phyloP scores from a whole-genome alignment of 495 filamentous ascomycete species.

The Amniculicola lignicola region DNA sequence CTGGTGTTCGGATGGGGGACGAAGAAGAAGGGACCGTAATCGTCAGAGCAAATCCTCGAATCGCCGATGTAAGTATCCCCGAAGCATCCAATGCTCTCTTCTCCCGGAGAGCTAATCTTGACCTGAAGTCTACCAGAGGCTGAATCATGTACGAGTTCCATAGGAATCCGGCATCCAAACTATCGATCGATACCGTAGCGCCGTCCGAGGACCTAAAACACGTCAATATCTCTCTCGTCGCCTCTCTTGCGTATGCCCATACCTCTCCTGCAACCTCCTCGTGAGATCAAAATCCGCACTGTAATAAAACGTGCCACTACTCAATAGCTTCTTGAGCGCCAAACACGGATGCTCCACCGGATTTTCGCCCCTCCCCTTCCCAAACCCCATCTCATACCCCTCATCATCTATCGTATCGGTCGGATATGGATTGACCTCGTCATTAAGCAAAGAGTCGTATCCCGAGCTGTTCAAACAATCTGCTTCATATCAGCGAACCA shows the following conservation, averaged over 20 bases:
- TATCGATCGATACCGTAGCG: conserved; percentile 43
- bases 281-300: conserved; percentile 96
- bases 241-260: conserved; percentile 33
- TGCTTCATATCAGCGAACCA: conserved; percentile 35
- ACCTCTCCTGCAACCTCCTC: conserved; percentile 89
- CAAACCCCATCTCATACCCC: conserved; percentile 54
- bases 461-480: conserved; percentile 81
- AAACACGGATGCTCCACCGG: conserved; percentile 80
- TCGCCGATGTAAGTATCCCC: conserved; percentile 86
- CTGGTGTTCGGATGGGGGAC: conserved; percentile 46
- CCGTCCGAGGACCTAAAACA: conserved; percentile 32
- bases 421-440: conserved; percentile 56
- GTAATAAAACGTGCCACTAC: conserved; percentile 97
- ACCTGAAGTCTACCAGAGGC: conserved; percentile 84
- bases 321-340: conserved; percentile 83
- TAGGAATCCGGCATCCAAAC: conserved; percentile 80
- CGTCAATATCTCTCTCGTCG: neutral
- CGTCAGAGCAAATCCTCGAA: conserved; percentile 84
- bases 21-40: conserved; percentile 73
- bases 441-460: conserved; percentile 69
- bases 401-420: conserved; percentile 52
- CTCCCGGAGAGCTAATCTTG: conserved; percentile 68
- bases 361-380: conserved; percentile 61
- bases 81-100: conserved; percentile 74
- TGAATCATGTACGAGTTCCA: conserved; percentile 99